phyloP scores from a whole-genome alignment of 306 rosid species.

The Quercus glauca region DNA sequence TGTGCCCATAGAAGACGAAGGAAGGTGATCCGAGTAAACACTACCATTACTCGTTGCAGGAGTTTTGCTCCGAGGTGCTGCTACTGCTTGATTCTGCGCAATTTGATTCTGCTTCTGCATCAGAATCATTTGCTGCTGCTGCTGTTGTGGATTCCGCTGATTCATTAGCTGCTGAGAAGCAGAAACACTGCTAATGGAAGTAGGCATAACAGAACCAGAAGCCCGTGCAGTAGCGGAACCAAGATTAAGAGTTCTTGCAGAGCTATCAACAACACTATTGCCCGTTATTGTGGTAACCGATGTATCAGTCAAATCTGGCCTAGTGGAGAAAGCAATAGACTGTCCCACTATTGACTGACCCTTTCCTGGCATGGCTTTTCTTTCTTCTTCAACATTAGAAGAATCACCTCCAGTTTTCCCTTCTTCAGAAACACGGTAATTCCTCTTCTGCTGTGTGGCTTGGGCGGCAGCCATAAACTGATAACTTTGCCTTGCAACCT shows the following conservation, averaged over 20 bases:
- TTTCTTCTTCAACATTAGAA: conserved; percentile 66
- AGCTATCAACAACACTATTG: conserved; percentile 68
- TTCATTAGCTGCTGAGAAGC: conserved; percentile 58
- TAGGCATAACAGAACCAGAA: conserved; percentile 54
- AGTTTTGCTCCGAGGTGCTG: conserved; percentile 53
- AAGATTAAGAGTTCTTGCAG: conserved; percentile 54
- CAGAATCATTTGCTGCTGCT: conserved; percentile 61
- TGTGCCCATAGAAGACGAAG: conserved; percentile 61
- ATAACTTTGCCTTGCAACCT: conserved; percentile 31
- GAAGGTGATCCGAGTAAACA: conserved; percentile 65
- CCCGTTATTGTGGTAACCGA: conserved; percentile 43
- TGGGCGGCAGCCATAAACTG: conserved; percentile 57
- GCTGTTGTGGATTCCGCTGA: conserved; percentile 55
- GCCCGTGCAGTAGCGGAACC: conserved; percentile 52
- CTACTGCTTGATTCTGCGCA: conserved; percentile 17
- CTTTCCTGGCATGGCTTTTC: conserved; percentile 56
- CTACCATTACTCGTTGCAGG: conserved; percentile 67
- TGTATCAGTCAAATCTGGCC: conserved; percentile 65
- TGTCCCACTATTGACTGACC: conserved; percentile 55
- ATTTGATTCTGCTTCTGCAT: conserved; percentile 58
- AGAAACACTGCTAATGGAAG: conserved; percentile 36
- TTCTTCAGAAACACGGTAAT: conserved; percentile 54
- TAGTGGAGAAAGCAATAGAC: conserved; percentile 79
- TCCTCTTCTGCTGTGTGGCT: conserved; percentile 72
- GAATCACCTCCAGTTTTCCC: conserved; percentile 61